Evolutionary conservation across 2,329 filamentous ascomycete genomes (phyloP).

Genomic region (Pestalotiopsis sp.): DNA sequence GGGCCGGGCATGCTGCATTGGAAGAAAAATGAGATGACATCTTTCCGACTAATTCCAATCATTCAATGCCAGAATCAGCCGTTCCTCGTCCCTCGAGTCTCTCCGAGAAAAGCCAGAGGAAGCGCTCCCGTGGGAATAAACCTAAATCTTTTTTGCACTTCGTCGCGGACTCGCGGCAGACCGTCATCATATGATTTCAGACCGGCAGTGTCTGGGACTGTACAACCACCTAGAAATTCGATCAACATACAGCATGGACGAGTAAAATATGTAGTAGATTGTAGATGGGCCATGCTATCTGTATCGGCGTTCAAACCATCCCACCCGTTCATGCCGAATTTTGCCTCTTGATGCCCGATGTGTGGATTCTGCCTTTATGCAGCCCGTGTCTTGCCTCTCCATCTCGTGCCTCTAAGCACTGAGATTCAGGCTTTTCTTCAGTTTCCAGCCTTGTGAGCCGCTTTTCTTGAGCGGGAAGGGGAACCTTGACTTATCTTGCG

Average conservation of each 20-base stretch:
- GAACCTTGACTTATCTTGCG: background rate
- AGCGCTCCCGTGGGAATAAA: background rate
- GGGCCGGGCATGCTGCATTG: background rate
- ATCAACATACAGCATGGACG: background rate
- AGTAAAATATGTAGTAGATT: background rate
- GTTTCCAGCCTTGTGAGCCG: conserved; percentile 2
- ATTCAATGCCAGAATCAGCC: background rate
- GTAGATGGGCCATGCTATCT: background rate
- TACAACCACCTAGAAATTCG: background rate
- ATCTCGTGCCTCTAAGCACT: background rate
- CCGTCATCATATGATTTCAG: background rate
- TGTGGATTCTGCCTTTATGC: background rate
- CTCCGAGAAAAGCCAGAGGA: background rate
- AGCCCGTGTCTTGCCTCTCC: background rate
- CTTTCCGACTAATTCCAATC: background rate
- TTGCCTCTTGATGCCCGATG: background rate
- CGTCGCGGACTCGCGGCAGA: background rate
- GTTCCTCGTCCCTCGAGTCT: background rate
- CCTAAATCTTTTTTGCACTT: background rate
- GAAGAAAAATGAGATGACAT: background rate
- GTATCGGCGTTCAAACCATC: background rate
- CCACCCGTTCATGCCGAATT: conserved; percentile 1
- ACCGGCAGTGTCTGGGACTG: background rate
- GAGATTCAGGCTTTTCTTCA: background rate
- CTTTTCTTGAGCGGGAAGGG: background rate